Evolutionary conservation across 352 stramenopile genomes (phyloP).

Genomic region (Aphanomyces cochlioides): DNA sequence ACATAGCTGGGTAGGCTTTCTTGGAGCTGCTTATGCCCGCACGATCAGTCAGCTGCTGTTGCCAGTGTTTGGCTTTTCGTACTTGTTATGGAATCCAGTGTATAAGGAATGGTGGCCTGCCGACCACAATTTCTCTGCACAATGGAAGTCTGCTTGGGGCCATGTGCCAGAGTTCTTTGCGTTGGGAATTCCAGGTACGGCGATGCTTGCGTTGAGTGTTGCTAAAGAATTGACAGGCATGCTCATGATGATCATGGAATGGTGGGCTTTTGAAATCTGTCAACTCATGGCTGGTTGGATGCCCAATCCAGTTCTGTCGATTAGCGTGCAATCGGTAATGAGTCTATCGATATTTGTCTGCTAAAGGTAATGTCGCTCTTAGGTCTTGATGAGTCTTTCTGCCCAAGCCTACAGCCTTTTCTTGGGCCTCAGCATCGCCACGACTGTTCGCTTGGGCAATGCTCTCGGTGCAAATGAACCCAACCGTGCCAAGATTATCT

Average conservation of each 20-base stretch:
- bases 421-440: conserved; percentile 47
- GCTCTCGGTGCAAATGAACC: conserved; percentile 48
- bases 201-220: neutral
- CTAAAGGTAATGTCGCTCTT: neutral
- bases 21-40: conserved; percentile 29
- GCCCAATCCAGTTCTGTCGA: conserved; percentile 54
- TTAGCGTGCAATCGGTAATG: conserved; percentile 68
- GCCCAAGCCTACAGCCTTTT: conserved; percentile 63
- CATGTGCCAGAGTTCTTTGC: conserved; percentile 30
- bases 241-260: conserved; percentile 77
- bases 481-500: conserved; percentile 49
- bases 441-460: conserved; percentile 63
- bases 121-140: neutral
- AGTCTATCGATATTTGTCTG: conserved; percentile 43
- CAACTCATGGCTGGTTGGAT: conserved; percentile 56
- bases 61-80: conserved; percentile 9
- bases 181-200: conserved; percentile 47
- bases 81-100: conserved; percentile 23
- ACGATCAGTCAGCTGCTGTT: neutral
- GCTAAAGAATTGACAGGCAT: conserved; percentile 32
- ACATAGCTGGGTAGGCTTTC: conserved; percentile 18
- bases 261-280: conserved; percentile 80
- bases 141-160: conserved; percentile 23
- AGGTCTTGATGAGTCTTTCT: conserved; percentile 57
- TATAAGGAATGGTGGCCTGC: conserved; percentile 23